Base-by-base conservation (phyloP, 345 rosid species). In the Abelmoschus esculentus region DNA sequence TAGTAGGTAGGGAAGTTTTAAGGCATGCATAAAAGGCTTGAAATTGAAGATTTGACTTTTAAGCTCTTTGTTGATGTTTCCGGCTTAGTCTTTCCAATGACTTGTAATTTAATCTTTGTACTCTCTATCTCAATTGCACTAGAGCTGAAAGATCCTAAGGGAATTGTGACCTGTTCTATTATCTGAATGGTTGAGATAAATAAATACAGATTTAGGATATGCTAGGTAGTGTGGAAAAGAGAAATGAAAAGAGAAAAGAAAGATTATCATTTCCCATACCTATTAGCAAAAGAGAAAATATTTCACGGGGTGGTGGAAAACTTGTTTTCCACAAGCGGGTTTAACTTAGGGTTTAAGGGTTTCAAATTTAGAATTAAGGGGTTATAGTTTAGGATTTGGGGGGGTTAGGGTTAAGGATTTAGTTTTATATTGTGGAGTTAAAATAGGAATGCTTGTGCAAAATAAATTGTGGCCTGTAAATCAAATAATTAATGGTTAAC, bases 51-150 rank as follows among this genome's bases (percentile, higher is more conserved):
- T 50, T 52, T 5, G 29, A 22, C 26, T 22, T 22, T 22, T 22
- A 22, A 67, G 38, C 46, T 50, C 15, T 50, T 19, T 28, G 42
- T 29, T 29, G 52, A 22, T 67, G 60, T 31, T 47, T 29, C 34
- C 5, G 12, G 11, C 5, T 29, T 19, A 31, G 59, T 50, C 11
- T 0, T 31, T 59, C 32, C 42, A 22, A 47, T 5, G 5, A 55
- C 26, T n/a, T 61, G n/a, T 59, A 59, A 31, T 60, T 66, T 71
- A 56, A 46, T 65, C 47, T 38, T 54, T 18, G 18, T 50, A 14
- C 55, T 13, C 59, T 55, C 3, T 34, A 54, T 12, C 10, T 40
- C 44, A 36, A 49, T 29, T 61, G 67, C 11, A 46, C 12, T 19
- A 47, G 73, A 58, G 52, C 50, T 40, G 49, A 47, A 29, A 17